Base-by-base conservation (phyloP, 805 yeast genomes). In the Candida yuanshanica region DNA sequence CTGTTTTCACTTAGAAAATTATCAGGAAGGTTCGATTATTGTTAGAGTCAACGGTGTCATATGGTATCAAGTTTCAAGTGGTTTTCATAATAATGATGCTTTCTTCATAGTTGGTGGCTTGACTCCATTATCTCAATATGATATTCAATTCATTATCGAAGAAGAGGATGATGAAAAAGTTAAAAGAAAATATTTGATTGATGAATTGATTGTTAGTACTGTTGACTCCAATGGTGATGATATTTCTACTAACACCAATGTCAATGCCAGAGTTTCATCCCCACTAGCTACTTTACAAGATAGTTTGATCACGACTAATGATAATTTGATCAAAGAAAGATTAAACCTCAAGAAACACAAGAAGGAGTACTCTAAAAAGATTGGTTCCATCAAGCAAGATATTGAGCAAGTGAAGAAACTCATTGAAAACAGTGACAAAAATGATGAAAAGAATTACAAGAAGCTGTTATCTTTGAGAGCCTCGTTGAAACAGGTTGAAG, bases 241-340 rank as follows among this genome's bases (percentile, higher is more conserved):
- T 17, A 43, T 48, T 9, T 47, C 50, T 3, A 60, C 58, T 43
- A 62, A 64, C 9, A 59, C 63, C 5, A 60, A 58, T 21, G 56
- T 62, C 35, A 65, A 58, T 37, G 58, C 63, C 39, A 49, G 27
- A 40, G 53, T 73, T 27, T 56, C 69, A 20, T 70, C 85, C 2
- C 88, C 90, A 1, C 62, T 81, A 35, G 69, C 77, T 1, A 82
- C 89, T 2, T 62, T 82, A 31, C 77, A 81, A 49, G 81, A 78
- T 50, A 77, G 84, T 17, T 74, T 81, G 26, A 69, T 77, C 25
- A 79, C 87, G 0, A 79, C 87, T 0, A 76, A 77, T 47, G 74
- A 75, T 20, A 75, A 76, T 31, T 64, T 81, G 33, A 68, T 71
- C 7, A 75, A 78, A 37, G 86, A 79, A 48, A 74, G 75, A 50